Percentiles rank a stretch among this genome's conserved stretches.
Conservation (phyloP, 257 asterid genomes). For the Thymus quinquecostatus region DNA sequence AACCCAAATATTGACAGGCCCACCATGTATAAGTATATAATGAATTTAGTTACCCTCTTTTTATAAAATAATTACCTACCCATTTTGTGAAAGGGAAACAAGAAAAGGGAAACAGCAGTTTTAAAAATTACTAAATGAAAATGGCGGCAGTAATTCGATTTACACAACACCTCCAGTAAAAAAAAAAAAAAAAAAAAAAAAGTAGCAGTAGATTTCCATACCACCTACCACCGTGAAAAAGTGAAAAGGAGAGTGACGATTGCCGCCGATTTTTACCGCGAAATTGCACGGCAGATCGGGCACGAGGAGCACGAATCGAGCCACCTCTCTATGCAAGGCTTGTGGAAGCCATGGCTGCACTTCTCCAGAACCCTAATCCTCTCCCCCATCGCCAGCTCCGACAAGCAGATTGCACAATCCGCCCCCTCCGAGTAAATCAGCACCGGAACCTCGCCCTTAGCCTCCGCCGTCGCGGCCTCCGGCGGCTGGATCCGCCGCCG, state of each 20-base stretch:
- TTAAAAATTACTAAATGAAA: too few species aligned
- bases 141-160: too few species aligned
- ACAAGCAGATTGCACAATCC: constrained; percentile 52
- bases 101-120: too few species aligned
- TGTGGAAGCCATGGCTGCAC: constrained; percentile 53
- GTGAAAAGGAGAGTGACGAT: not conserved
- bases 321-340: constrained; percentile 50
- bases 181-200: too few species aligned
- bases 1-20: too few species aligned
- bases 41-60: too few species aligned
- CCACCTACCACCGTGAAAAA: too few species aligned
- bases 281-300: constrained; percentile 51
- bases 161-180: too few species aligned
- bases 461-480: constrained; percentile 12
- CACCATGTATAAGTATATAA: too few species aligned
- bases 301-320: constrained; percentile 48
- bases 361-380: constrained; percentile 44
- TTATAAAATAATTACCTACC: too few species aligned
- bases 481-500: constrained; percentile 19
- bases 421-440: constrained; percentile 42
- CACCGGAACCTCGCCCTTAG: constrained; percentile 29
- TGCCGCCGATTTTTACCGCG: constrained; percentile 18
- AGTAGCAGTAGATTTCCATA: too few species aligned
- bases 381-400: constrained; percentile 49
- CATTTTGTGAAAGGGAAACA: too few species aligned